phyloP scores from a whole-genome alignment of 768 basidiomycete species.

The Holtermanniella nyarrowii region DNA sequence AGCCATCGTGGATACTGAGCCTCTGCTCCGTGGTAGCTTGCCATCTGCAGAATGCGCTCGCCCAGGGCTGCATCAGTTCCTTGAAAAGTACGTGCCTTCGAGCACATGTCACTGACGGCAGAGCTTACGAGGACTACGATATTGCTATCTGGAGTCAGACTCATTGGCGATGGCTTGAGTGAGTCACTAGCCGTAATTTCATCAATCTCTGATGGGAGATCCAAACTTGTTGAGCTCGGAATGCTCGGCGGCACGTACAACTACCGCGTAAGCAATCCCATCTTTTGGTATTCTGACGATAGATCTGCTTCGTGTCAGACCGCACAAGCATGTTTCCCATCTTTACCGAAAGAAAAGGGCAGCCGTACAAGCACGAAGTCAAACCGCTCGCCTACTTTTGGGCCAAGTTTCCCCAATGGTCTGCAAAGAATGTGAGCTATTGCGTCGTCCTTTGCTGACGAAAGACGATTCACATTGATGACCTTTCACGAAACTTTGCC shows the following conservation, averaged over 20 bases:
- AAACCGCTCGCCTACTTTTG: constrained; percentile 55
- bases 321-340: constrained; percentile 79
- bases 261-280: constrained; percentile 53
- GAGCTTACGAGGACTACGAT: constrained; percentile 70
- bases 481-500: constrained; percentile 80
- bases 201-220: background rate
- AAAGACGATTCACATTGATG: constrained; percentile 82
- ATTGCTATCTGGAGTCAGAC: constrained; percentile 78
- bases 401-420: constrained; percentile 74
- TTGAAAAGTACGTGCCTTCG: constrained; percentile 47
- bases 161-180: constrained; percentile 80
- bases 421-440: constrained; percentile 20
- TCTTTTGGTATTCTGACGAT: constrained; percentile 11
- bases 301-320: constrained; percentile 57
- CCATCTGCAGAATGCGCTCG: constrained; percentile 73
- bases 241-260: constrained; percentile 63
- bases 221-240: constrained; percentile 70
- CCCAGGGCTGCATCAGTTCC: constrained; percentile 71
- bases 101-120: background rate
- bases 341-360: constrained; percentile 60
- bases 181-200: constrained; percentile 28
- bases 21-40: constrained; percentile 66
- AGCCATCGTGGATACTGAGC: constrained; percentile 80
- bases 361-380: constrained; percentile 62
- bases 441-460: constrained; percentile 24